Evolutionary conservation across 805 yeast species (phyloP).

Genomic region (Starmerella etchellsii): DNA sequence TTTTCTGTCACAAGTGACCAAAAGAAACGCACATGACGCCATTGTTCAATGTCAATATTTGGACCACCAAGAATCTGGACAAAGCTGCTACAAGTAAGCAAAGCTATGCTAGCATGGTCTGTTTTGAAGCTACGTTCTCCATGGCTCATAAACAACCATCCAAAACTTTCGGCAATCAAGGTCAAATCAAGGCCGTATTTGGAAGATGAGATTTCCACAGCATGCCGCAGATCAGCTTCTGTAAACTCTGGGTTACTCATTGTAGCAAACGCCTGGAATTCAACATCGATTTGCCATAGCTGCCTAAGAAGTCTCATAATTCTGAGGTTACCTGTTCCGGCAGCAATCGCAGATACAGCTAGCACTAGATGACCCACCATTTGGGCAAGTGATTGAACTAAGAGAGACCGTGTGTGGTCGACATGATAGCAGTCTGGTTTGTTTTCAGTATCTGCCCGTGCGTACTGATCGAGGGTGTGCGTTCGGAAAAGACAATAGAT

Average conservation of each 20-base stretch:
- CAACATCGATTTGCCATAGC: slow-evolving; percentile 30
- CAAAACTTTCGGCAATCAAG: slow-evolving; percentile 71
- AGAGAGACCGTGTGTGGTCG: slow-evolving; percentile 1
- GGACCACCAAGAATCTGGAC: slow-evolving; percentile 12
- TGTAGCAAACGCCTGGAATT: slow-evolving; percentile 3
- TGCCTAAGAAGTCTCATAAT: slow-evolving; percentile 59
- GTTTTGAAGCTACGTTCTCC: slow-evolving; percentile 73
- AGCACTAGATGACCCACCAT: slow-evolving; percentile 36
- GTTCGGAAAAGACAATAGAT: neutral
- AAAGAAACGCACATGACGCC: slow-evolving; percentile 78
- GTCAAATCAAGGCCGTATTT: slow-evolving; percentile 54
- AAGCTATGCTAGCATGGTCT: slow-evolving; percentile 52
- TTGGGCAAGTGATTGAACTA: slow-evolving; percentile 1
- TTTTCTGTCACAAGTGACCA: slow-evolving; percentile 80
- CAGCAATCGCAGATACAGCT: slow-evolving; percentile 62
- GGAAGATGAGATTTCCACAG: slow-evolving; percentile 11
- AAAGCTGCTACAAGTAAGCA: slow-evolving; percentile 45
- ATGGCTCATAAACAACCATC: slow-evolving; percentile 80
- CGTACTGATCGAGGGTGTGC: neutral
- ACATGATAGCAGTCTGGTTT: neutral
- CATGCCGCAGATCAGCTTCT: neutral
- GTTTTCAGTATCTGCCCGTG: neutral
- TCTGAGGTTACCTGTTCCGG: slow-evolving; percentile 82
- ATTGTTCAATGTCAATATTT: slow-evolving; percentile 31
- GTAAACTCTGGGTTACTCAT: neutral